Conservation (phyloP, 345 rosid species). For the Ceriops tagal region DNA sequence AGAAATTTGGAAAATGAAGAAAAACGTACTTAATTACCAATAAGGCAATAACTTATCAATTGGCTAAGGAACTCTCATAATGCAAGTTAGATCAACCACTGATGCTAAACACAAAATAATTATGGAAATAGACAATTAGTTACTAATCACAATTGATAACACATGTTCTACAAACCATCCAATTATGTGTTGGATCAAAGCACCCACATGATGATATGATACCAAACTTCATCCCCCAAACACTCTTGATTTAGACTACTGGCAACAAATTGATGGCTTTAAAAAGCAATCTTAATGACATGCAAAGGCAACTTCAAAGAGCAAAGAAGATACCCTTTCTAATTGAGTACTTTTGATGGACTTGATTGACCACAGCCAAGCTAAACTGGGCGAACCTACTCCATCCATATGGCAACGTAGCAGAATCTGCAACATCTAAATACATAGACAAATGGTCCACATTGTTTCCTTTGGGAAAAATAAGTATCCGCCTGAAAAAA, state of each 20-base stretch:
- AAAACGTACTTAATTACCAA: too few relatives aligned
- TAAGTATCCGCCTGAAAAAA: conserved; percentile 72
- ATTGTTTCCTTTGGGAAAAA: conserved; percentile 87
- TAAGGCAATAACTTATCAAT: background rate
- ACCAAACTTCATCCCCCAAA: background rate
- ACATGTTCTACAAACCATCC: background rate
- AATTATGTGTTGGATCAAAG: background rate
- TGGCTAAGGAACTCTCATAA: background rate
- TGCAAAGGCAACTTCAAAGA: background rate
- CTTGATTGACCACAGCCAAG: conserved; percentile 79
- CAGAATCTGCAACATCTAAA: conserved; percentile 89
- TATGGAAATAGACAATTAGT: background rate
- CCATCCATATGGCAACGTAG: conserved; percentile 84
- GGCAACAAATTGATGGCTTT: background rate
- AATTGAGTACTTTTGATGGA: conserved; percentile 60
- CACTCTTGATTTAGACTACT: background rate
- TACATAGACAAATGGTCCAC: conserved; percentile 94
- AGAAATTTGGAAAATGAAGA: too few relatives aligned
- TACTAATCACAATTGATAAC: background rate
- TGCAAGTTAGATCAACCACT: background rate
- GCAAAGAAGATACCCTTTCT: conserved; percentile 60
- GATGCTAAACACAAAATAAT: background rate
- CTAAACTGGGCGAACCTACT: conserved; percentile 91
- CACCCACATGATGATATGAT: background rate
- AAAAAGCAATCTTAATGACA: background rate